Base-by-base conservation (phyloP, 768 basidiomycete genomes). In the Lactarius pseudohatsudake region DNA sequence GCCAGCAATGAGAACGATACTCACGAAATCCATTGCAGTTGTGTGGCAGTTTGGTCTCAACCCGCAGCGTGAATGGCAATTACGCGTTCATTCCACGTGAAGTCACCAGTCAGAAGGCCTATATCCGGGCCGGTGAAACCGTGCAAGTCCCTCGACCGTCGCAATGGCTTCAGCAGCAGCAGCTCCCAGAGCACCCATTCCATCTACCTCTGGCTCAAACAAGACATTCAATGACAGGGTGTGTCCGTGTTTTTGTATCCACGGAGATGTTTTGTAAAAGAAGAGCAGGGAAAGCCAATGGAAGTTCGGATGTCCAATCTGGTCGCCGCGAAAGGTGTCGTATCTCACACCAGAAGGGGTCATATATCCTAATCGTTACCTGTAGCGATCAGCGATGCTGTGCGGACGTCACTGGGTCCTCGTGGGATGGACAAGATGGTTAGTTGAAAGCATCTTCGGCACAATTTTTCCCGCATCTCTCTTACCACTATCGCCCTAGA, bases 401-500 rank as follows among this genome's bases (percentile, higher is more conserved):
- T 99, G 53, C 84, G 96, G 72, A 98, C 96, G 55, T 98, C 96
- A 53, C 79, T 99, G 72, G 96, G 96, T 16, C 96, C 96, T 57
- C 88, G 91, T 77, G 96, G 96, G 69, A 99, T 99, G 96, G 96
- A 98, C 81, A 98, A 98, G 83, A 98, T 98, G 96, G 96, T 53
- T 26, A 28, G 50, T 92, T 73, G 65, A 81, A 63, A 22, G 22
- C 34, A 20, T 38, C 36, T 38, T 38, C 36, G 11, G 36, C 38
- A n/a, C 18, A 1, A 34, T 30, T 58, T 55, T 61, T 28, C 26
- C 41, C 54, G 55, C 32, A 26, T 66, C 32, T 32, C 41, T 36
- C 62, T 62, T 53, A 68, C 61, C 36, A 59, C 36, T 11, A 26
- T 66, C 41, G 4, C n/a, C 20, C 15, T 67, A 97, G 96, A 98